These are phyloP conservation scores for Batkoa obscura DNA, from an alignment of 371 early-diverging fungal species.

Conservation along the genomic window DNA sequence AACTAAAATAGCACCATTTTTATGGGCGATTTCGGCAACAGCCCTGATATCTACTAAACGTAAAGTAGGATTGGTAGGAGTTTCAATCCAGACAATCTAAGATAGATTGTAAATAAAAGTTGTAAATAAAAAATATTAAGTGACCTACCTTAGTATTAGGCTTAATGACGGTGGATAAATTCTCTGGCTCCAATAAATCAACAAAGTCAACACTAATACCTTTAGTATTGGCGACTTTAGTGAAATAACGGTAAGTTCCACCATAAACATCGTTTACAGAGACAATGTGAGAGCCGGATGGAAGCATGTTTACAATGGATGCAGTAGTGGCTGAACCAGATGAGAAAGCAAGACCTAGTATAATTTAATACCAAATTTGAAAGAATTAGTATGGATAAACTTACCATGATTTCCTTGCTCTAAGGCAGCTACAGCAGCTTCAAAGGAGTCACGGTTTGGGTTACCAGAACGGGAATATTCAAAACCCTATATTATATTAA, in stretches of 20 bases:
- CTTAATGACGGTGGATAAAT: constrained; percentile 38
- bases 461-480: constrained; percentile 94
- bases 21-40: constrained; percentile 62
- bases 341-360: constrained; percentile 61
- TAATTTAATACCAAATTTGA: not conserved
- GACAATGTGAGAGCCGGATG: constrained; percentile 65
- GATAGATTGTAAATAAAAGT: constrained; percentile 6
- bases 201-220: constrained; percentile 71
- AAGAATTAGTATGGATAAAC: not conserved
- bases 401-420: constrained; percentile 64
- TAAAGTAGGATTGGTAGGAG: constrained; percentile 93
- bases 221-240: constrained; percentile 62
- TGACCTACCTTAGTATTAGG: constrained; percentile 36
- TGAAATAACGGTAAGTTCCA: constrained; percentile 92
- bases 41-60: constrained; percentile 82
- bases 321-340: constrained; percentile 89
- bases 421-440: constrained; percentile 76
- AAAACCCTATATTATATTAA: constrained; percentile 35
- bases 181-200: constrained; percentile 58
- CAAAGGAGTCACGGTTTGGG: constrained; percentile 80
- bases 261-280: constrained; percentile 94
- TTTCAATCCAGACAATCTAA: constrained; percentile 80
- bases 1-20: constrained; percentile 57
- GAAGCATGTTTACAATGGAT: constrained; percentile 54
- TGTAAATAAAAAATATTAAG: too few relatives aligned